Evolutionary conservation across 1,284 basidiomycete genomes (phyloP).

Genomic region (Microbotryum lychnidis-dioicae): DNA sequence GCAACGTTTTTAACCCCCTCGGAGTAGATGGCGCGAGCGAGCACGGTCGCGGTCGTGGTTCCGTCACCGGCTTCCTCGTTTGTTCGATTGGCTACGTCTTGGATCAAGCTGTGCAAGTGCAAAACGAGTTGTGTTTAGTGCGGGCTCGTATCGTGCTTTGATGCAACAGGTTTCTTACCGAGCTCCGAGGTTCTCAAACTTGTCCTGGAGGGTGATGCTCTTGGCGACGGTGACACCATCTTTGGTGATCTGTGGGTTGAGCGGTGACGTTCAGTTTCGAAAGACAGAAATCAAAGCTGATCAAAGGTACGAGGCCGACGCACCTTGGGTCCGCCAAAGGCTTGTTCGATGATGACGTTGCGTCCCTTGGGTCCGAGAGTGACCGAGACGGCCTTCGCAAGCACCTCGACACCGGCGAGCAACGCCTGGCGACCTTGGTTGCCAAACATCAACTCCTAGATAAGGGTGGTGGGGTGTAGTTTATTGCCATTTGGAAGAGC

Average conservation of each 20-base stretch:
- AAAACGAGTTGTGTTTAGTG: not conserved
- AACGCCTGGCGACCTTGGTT: conserved; percentile 91
- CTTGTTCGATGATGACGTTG: conserved; percentile 98
- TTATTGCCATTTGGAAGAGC: not conserved
- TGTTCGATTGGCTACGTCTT: conserved; percentile 92
- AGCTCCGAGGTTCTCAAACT: conserved; percentile 97
- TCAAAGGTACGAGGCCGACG: not conserved
- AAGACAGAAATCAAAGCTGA: too few relatives aligned
- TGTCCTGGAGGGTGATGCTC: conserved; percentile 88
- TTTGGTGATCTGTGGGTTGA: conserved; percentile 28
- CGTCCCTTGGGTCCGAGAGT: conserved; percentile 97
- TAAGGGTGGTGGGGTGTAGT: not conserved
- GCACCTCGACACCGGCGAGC: conserved; percentile 88
- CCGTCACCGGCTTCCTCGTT: conserved; percentile 98
- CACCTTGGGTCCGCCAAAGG: conserved; percentile 87
- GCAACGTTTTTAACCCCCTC: conserved; percentile 99
- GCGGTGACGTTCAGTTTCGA: not conserved
- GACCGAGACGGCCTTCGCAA: conserved; percentile 89
- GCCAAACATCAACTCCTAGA: conserved; percentile 96
- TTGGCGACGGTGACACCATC: conserved; percentile 99
- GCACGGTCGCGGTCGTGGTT: conserved; percentile 94
- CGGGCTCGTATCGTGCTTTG: not conserved
- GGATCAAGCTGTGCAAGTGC: conserved; percentile 61
- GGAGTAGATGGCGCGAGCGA: conserved; percentile 92
- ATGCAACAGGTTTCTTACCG: conserved; percentile 53